Base-by-base conservation (phyloP, 352 stramenopile species). In the Aphanomyces cochlioides region DNA sequence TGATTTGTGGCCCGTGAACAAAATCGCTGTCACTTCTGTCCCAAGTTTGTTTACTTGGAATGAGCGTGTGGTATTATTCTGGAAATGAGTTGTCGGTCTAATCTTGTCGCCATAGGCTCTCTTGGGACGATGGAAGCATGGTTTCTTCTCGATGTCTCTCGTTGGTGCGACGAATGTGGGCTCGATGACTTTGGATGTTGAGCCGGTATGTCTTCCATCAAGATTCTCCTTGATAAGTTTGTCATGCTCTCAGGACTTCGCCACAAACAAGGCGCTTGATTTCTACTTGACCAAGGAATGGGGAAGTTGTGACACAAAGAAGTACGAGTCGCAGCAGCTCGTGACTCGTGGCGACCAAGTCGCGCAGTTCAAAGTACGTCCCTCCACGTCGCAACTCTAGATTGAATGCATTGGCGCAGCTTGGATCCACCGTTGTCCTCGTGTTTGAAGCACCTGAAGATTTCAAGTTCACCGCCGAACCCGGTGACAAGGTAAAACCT, bases 161-260 rank as follows among this genome's bases (percentile, higher is more conserved):
- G 88, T 95, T 34, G 88, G 88, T 17, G 88, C 88, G n/a, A 90
- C 86, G 10, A 95, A 95, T 56, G 88, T 95, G 5, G 88, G 88
- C n/a, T 94, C 86, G 8, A 94, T 95, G 75, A 77, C 78, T 10
- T 66, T 95, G 15, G 76, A 77, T 36, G 82, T 85, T 37, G 87
- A 95, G 64, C 83, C 83, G 1, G 73, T 73, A 67, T 10, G 39
- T 17, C 19, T 36, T n/a, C 41, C 5, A 67, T 57, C 36, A 28
- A 28, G 28, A 28, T 28, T 28, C 28, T 28, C 28, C 67, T 56
- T 12, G 21, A 72, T 4, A 17, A 10, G 19, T 53, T 5, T 56
- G 17, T 47, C 17, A 38, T 13, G 12, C 15, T 8, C 5, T 12
- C 67, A 73, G 67, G 79, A 89, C 19, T 82, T 92, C 45, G 73